phyloP scores from a whole-genome alignment of 2,329 filamentous ascomycete genomes.

The Neopestalotiopsis sp. region DNA sequence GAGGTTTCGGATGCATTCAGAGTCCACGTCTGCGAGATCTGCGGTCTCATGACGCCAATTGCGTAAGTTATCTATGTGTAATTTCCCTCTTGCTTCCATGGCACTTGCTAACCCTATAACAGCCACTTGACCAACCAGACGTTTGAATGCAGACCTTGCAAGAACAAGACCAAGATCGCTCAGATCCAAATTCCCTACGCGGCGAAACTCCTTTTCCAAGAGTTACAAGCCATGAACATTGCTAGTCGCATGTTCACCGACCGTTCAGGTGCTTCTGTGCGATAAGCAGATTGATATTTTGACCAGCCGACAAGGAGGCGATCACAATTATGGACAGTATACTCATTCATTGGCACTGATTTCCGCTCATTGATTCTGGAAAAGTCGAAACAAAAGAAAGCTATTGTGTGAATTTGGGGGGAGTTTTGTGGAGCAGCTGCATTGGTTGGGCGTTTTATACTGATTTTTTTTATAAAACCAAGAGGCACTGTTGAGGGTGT shows the following conservation, averaged over 20 bases:
- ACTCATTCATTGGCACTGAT: neutral
- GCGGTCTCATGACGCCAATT: conserved; percentile 97
- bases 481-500: neutral
- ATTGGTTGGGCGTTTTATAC: conserved; percentile 13
- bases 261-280: conserved; percentile 74
- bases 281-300: conserved; percentile 42
- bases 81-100: conserved; percentile 1
- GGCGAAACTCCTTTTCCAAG: conserved; percentile 97
- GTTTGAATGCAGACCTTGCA: conserved; percentile 96
- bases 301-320: neutral
- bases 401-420: conserved; percentile 1
- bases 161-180: conserved; percentile 98
- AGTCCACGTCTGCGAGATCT: conserved; percentile 98
- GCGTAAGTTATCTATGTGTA: conserved; percentile 70
- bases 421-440: conserved; percentile 8
- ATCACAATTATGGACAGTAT: neutral
- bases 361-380: neutral
- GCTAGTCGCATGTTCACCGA: conserved; percentile 96
- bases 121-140: conserved; percentile 94
- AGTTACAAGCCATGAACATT: conserved; percentile 98
- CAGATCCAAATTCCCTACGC: conserved; percentile 98
- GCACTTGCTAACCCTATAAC: conserved; percentile 37
- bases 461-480: conserved; percentile 2
- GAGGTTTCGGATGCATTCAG: conserved; percentile 98
- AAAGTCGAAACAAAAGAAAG: neutral